Evolutionary conservation across 148 eudicot genomes (phyloP), one percentile per base, ranked within the genome.

Genomic region (Fallopia convolvulus): DNA sequence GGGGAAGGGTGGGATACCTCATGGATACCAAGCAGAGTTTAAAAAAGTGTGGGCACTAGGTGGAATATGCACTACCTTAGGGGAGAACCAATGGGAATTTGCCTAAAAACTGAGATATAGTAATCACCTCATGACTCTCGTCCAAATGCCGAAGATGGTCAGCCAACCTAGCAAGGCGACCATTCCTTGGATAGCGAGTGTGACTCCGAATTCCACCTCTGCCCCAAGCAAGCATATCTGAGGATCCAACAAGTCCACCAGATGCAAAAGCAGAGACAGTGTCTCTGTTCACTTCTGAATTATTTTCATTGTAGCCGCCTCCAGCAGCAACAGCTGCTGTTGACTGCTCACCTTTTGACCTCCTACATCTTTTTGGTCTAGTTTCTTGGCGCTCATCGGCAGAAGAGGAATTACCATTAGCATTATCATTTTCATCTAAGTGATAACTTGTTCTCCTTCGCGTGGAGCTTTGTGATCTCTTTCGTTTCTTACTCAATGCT

Each of bases 221-320:
- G 12, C 93, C 97, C 97, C 97, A 92, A 40, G 86, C 86, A 79
- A 89, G 84, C 79, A 86, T 82, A 44, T 91, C 91, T n/a, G 87
- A 77, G 77, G 79, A 76, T 66, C 90, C 89, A 76, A 77, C 82
- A 61, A 85, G 83, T 50, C 87, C 90, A n/a, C 75, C 84, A 50
- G 82, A 80, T 79, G 85, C 83, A 65, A 32, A 3, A 44, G 47
- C 47, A 9, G 10, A 8, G 44, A 74, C 78, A 58, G 83, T 20
- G 58, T 85, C 91, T 73, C 82, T 83, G 76, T 78, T 82, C 55
- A 55, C 80, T 81, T 89, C 91, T 33, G 84, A 75, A 71, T 86
- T 83, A 80, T 89, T 82, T 65, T 65, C 71, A 61, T 61, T 26
- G 78, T 83, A 90, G 52, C 84, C 86, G 20, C 77, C 70, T 33